Evolutionary conservation across 148 eudicot genomes (phyloP).

Genomic region (Amaranthus cruentus): DNA sequence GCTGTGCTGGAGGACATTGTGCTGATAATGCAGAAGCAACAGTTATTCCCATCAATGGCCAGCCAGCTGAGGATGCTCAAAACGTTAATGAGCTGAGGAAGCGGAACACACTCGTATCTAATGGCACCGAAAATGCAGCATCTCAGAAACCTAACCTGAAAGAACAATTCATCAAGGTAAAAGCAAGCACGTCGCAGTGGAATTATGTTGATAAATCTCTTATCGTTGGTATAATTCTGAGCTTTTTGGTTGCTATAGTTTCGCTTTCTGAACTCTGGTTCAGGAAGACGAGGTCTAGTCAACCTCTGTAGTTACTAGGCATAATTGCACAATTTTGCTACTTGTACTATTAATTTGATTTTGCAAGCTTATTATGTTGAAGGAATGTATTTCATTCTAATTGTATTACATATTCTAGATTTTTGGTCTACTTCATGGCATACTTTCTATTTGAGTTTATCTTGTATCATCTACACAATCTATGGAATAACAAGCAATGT

Average conservation of each 20-base stretch:
- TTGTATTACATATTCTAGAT: too few relatives aligned
- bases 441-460: too few relatives aligned
- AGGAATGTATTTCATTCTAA: too few relatives aligned
- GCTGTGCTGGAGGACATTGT: constrained; percentile 39
- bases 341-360: neutral
- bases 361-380: neutral
- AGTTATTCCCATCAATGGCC: constrained; percentile 10
- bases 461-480: too few relatives aligned
- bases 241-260: constrained; percentile 49
- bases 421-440: too few relatives aligned
- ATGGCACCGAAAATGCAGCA: constrained; percentile 25
- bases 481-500: too few relatives aligned
- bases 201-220: constrained; percentile 49
- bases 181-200: constrained; percentile 27
- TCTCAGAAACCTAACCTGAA: constrained; percentile 16
- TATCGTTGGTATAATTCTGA: constrained; percentile 46
- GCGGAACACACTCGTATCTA: constrained; percentile 27
- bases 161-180: constrained; percentile 16
- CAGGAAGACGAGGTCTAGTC: constrained; percentile 15
- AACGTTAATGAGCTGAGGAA: constrained; percentile 36
- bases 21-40: constrained; percentile 13
- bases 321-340: constrained; percentile 19
- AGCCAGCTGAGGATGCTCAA: constrained; percentile 12
- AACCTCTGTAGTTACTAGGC: constrained; percentile 12
- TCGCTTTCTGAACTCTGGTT: constrained; percentile 30